phyloP scores from a whole-genome alignment of 768 basidiomycete genomes.

The Dacryopinax primogenitus region DNA sequence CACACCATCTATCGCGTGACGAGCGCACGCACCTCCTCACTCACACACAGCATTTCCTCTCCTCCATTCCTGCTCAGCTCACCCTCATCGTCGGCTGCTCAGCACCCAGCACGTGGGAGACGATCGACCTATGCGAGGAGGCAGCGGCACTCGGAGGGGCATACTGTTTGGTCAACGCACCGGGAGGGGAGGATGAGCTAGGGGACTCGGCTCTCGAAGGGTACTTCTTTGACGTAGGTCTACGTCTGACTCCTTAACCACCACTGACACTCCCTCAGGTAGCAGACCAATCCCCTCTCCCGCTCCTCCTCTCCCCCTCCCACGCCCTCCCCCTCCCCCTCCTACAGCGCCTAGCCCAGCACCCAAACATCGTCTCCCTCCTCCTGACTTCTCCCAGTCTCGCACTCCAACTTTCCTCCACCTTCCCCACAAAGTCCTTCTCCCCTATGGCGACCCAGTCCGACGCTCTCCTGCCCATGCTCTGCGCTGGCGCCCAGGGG shows the following conservation, averaged over 20 bases:
- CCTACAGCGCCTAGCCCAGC: slow-evolving; percentile 11
- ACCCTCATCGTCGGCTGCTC: neutral
- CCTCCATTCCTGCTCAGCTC: neutral
- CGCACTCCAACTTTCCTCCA: neutral
- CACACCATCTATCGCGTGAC: slow-evolving; percentile 4
- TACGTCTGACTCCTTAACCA: neutral
- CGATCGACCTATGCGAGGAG: slow-evolving; percentile 13
- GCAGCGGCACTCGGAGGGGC: neutral
- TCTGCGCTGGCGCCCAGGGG: neutral
- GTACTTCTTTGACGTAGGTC: slow-evolving; percentile 11
- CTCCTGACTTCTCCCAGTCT: neutral
- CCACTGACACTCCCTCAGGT: slow-evolving; percentile 5
- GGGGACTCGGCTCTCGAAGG: slow-evolving; percentile 5
- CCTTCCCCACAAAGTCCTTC: neutral
- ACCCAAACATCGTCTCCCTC: slow-evolving; percentile 15
- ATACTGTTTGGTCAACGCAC: slow-evolving; percentile 8
- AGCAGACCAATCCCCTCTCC: slow-evolving; percentile 14
- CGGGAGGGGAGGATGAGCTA: slow-evolving; percentile 7
- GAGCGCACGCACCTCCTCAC: neutral
- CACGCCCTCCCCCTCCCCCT: slow-evolving; percentile 11
- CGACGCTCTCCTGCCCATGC: neutral
- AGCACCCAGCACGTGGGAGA: slow-evolving; percentile 10
- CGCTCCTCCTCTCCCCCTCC: neutral
- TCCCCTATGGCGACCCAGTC: neutral
- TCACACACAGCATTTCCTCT: neutral